Base-by-base conservation (phyloP, 2,329 filamentous ascomycete genomes). In the Sphaerulina vaccinii region DNA sequence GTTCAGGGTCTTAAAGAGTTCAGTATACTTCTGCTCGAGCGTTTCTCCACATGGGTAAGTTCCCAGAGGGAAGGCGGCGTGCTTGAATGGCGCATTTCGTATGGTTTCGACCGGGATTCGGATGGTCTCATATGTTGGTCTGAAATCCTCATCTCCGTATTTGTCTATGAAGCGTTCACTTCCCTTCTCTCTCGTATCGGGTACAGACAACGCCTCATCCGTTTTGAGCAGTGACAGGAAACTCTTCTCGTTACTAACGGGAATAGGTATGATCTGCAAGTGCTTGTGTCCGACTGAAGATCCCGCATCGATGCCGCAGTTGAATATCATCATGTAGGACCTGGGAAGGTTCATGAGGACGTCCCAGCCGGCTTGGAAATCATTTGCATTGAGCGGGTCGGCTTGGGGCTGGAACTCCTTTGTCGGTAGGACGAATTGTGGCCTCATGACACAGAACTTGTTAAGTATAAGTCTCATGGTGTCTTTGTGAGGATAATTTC, bases 211-310 rank as follows among this genome's bases (percentile, higher is more conserved):
- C 24, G 18, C 18, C 22, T 37, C 44, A n/a, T 47, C 44, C 13
- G 16, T 27, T 9, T 11, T 36, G 13, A 53, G 51, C 11, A 37
- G 44, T 33, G 48, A 46, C 24, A 60, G 41, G 43, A 53, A 61
- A 39, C 23, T 49, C 43, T 18, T 40, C 47, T 48, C 16, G 35
- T 33, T 43, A 15, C 16, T 36, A 15, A 29, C 57, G 3, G 71
- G 70, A 43, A 64, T 60, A 0, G 66, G 69, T 42, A 75, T 68
- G 1, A 75, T 49, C 52, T 76, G 73, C 52, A 75, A 61, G 60
- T 76, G 73, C 56, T 76, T 76, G 59, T 77, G 73, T 3, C 72
- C 71, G 49, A 74, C 68, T 11, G 69, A 72, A 1, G 65, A 70
- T 15, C 74, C 74, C 43, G 69, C 70, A 21, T 73, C 69, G 36